These are phyloP conservation scores for Leptographium lundbergii DNA, from an alignment of 2,329 filamentous ascomycete species.

Conservation along the genomic window DNA sequence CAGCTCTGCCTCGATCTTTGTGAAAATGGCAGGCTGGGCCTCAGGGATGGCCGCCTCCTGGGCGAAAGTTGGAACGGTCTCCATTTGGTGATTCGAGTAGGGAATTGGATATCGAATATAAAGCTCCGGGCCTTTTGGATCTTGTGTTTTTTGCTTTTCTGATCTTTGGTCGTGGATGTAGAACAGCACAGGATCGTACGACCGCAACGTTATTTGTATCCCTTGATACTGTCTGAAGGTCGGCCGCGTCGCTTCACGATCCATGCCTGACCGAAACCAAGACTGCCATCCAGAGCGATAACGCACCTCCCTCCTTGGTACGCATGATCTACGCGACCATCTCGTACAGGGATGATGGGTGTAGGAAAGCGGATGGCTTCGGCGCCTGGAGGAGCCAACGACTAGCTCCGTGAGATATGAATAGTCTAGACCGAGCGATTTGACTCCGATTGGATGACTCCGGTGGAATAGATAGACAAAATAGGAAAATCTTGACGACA, in stretches of 20 bases:
- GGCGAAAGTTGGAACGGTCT: constrained; percentile 3
- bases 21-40: constrained; percentile 4
- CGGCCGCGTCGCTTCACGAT: background rate
- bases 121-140: background rate
- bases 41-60: constrained; percentile 5
- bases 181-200: background rate
- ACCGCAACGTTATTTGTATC: background rate
- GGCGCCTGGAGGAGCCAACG: background rate
- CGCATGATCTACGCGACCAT: background rate
- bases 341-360: background rate
- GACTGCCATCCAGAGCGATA: background rate
- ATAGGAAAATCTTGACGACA: constrained; percentile 12
- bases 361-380: background rate
- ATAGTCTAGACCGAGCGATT: constrained; percentile 7
- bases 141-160: background rate
- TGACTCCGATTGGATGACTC: constrained; percentile 4
- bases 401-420: constrained; percentile 1
- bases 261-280: background rate
- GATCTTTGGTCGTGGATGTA: background rate
- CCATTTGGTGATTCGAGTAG: background rate
- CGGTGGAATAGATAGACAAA: constrained; percentile 1
- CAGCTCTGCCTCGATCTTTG: constrained; percentile 3
- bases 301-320: background rate
- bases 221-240: background rate
- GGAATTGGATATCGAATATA: background rate